Conservation (phyloP, 768 basidiomycete species). For the Kwoniella botswanensis region DNA sequence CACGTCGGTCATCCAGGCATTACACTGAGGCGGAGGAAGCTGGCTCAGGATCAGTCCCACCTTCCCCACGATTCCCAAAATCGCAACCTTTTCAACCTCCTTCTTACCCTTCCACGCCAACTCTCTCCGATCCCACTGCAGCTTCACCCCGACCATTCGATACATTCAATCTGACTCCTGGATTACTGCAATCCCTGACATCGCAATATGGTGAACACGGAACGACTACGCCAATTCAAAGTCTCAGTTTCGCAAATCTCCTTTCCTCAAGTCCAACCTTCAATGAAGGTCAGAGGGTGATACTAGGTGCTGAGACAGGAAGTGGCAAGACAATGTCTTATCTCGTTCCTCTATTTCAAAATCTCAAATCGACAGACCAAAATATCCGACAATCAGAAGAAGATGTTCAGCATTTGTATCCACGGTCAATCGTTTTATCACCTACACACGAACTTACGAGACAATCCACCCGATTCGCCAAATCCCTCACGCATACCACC, state of each 20-base stretch:
- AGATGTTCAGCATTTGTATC: slow-evolving; percentile 61
- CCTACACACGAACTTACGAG: slow-evolving; percentile 89
- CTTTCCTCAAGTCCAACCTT: slow-evolving; percentile 1
- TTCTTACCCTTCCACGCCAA: slow-evolving; percentile 17
- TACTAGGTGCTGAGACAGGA: slow-evolving; percentile 87
- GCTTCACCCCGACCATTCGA: slow-evolving; percentile 60
- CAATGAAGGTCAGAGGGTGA: slow-evolving; percentile 43
- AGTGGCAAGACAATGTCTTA: slow-evolving; percentile 92
- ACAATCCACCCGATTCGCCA: slow-evolving; percentile 76
- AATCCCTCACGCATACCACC: slow-evolving; percentile 72
- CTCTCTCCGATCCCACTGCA: slow-evolving; percentile 11
- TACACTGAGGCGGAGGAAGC: background rate
- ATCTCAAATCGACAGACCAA: slow-evolving; percentile 71
- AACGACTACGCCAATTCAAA: slow-evolving; percentile 71
- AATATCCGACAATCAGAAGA: background rate
- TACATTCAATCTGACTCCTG: slow-evolving; percentile 73
- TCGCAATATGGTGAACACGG: slow-evolving; percentile 67
- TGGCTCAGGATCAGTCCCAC: background rate
- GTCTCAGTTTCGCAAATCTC: slow-evolving; percentile 27
- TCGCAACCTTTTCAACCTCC: slow-evolving; percentile 29
- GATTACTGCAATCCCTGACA: slow-evolving; percentile 66
- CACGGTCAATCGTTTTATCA: slow-evolving; percentile 78
- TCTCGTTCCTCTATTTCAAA: slow-evolving; percentile 79
- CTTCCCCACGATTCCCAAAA: slow-evolving; percentile 23
- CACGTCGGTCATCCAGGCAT: slow-evolving; percentile 1